Evolutionary conservation across 768 basidiomycete genomes (phyloP).

Genomic region (Trametes maxima): DNA sequence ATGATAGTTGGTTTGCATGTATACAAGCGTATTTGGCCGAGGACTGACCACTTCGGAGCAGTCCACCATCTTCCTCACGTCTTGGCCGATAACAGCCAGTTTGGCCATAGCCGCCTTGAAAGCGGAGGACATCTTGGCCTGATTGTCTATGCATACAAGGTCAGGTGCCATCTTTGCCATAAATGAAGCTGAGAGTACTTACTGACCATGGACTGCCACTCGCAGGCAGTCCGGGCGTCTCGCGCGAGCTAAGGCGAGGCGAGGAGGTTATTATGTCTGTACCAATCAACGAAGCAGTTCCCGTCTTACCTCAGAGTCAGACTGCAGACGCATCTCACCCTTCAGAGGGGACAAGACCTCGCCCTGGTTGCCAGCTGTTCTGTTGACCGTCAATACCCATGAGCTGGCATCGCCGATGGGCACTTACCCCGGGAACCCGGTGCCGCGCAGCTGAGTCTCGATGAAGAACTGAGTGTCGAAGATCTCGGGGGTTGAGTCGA

Average conservation of each 20-base stretch:
- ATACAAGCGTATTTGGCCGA: background rate
- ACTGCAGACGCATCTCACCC: slow-evolving; percentile 38
- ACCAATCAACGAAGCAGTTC: too few species aligned
- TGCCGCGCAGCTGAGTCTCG: slow-evolving; percentile 30
- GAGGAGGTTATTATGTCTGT: background rate
- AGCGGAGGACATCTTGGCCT: slow-evolving; percentile 3
- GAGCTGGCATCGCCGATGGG: too few species aligned
- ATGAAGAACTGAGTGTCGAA: slow-evolving; percentile 35
- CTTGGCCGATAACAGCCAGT: slow-evolving; percentile 10
- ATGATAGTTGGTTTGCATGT: background rate
- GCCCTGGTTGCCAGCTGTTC: slow-evolving; percentile 28
- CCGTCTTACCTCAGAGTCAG: slow-evolving; percentile 27
- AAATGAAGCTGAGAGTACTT: background rate
- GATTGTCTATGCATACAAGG: background rate
- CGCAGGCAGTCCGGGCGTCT: slow-evolving; percentile 36
- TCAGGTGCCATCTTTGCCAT: background rate
- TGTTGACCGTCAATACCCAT: background rate
- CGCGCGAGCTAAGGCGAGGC: slow-evolving; percentile 27
- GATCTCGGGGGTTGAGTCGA: slow-evolving; percentile 30
- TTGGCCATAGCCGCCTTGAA: slow-evolving; percentile 17
- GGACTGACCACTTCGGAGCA: slow-evolving; percentile 14
- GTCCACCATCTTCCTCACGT: slow-evolving; percentile 10
- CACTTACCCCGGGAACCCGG: slow-evolving; percentile 31
- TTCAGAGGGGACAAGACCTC: slow-evolving; percentile 33
- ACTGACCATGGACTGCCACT: slow-evolving; percentile 35